Base-by-base conservation (phyloP, 2,329 filamentous ascomycete genomes). In the Stagonosporopsis tanaceti region DNA sequence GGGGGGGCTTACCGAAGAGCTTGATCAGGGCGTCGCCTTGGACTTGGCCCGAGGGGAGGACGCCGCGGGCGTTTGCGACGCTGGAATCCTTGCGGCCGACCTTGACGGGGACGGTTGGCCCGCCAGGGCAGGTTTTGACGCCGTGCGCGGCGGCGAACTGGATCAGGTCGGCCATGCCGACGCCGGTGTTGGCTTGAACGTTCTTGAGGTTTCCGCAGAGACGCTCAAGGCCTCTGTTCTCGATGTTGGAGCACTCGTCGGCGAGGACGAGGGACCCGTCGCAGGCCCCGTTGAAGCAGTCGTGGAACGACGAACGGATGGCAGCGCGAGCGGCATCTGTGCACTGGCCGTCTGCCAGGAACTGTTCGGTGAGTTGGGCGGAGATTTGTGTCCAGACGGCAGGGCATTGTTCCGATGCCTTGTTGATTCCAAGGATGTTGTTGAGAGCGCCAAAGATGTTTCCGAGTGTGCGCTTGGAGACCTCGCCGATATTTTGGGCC, bases 171-270 rank as follows among this genome's bases (percentile, higher is more conserved):
- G 67, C 74, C 15, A 68, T 62, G 4, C 73, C 72, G 22, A 76
- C 74, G 8, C 63, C 66, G 44, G 79, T 81, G 45, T 79, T 72
- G 14, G 64, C 63, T 30, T 78, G 78, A 58, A 82, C 75, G 4
- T 60, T 61, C 35, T 71, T 70, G 1, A 81, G 74, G 50, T 77
- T 76, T 3, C 64, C 61, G 15, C 77, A 79, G 25, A 83, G 78
- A 4, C 70, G 72, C 51, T 74, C 62, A 1, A 87, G 73, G 0
- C 82, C 82, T 2, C 53, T 65, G 66, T 86, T 78, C 50, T 78
- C 73, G 0, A 50, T 9, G 17, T 76, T 71, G 1, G 66, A 62
- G 59, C 77, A 77, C 47, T 76, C 74, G 20, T 69, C 53, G 20
- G 73, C 71, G 15, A 76, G 68, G 46, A 76, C 73, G 25, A 76